These are phyloP conservation scores for Nevesoporus exiguus DNA, from an alignment of 768 basidiomycete genomes.

Conservation along the genomic window DNA sequence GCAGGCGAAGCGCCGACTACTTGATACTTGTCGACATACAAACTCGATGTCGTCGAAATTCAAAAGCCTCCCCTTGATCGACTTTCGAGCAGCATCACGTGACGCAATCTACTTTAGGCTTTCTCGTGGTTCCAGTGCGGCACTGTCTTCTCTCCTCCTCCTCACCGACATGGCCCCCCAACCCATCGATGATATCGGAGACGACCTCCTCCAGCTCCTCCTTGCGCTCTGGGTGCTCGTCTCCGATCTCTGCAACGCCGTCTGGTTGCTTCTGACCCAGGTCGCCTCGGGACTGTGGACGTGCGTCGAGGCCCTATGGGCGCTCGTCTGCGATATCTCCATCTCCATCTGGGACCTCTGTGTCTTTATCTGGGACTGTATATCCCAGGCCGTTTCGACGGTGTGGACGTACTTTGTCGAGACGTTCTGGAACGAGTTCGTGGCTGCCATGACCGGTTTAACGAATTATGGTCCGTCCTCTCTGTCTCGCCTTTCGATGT, in stretches of 20 bases:
- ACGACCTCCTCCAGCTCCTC: conserved; percentile 11
- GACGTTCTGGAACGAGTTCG: conserved; percentile 16
- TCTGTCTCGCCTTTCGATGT: too few relatives aligned
- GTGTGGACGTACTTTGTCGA: conserved; percentile 4
- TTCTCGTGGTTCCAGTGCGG: neutral
- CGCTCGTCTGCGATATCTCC: neutral
- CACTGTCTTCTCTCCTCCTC: neutral
- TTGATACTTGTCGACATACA: too few relatives aligned
- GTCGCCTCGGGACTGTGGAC: conserved; percentile 13
- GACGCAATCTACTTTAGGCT: too few relatives aligned
- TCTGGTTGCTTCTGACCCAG: conserved; percentile 7
- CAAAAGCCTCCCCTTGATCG: too few relatives aligned
- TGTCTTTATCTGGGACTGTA: neutral
- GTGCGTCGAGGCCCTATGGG: conserved; percentile 11
- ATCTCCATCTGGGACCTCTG: neutral
- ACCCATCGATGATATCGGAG: conserved; percentile 13
- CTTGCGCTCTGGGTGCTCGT: conserved; percentile 5
- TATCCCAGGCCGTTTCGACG: neutral
- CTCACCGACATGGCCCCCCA: conserved; percentile 8
- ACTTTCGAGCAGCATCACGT: too few relatives aligned
- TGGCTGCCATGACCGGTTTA: conserved; percentile 7
- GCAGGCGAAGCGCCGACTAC: too few relatives aligned
- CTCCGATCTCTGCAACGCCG: neutral
- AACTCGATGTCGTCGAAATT: too few relatives aligned
- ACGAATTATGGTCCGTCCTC: conserved; percentile 11